Evolutionary conservation across 1,284 basidiomycete genomes (phyloP).

Genomic region (Melampsora americana): DNA sequence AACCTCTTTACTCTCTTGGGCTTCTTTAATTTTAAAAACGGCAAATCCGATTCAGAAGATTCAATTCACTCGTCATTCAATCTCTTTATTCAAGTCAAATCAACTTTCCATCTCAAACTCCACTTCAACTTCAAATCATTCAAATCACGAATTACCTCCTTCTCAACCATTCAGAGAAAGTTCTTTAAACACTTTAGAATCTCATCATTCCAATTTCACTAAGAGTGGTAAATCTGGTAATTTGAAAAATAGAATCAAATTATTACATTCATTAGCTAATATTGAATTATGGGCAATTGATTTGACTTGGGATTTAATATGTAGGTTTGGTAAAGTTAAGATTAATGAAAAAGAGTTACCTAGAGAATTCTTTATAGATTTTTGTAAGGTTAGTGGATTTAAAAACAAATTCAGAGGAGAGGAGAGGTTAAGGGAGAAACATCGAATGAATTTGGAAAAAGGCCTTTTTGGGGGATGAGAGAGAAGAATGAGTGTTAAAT

Average conservation of each 20-base stretch:
- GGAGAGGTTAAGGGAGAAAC: too few relatives aligned
- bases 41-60: conserved; percentile 51
- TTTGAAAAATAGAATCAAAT: conserved; percentile 52
- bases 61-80: conserved; percentile 51
- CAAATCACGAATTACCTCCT: conserved; percentile 49
- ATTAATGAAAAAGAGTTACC: too few relatives aligned
- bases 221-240: conserved; percentile 52
- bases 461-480: too few relatives aligned
- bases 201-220: conserved; percentile 43
- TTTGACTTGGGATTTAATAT: conserved; percentile 51
- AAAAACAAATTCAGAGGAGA: too few relatives aligned
- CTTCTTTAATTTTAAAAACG: conserved; percentile 51
- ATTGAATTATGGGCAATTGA: conserved; percentile 55
- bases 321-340: conserved; percentile 13
- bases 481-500: too few relatives aligned
- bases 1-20: conserved; percentile 52
- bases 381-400: conserved; percentile 35
- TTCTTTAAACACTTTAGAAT: too few relatives aligned
- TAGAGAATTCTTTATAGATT: conserved; percentile 36
- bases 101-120: conserved; percentile 46
- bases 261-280: conserved; percentile 54
- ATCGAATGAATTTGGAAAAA: too few relatives aligned
- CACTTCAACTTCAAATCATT: conserved; percentile 46
- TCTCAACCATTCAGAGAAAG: conserved; percentile 49
- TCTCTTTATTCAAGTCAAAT: conserved; percentile 50